Evolutionary conservation across 495 filamentous ascomycete species (phyloP), one percentile per base, ranked within the genome.

Genomic region (Stereocaulon alpinum): DNA sequence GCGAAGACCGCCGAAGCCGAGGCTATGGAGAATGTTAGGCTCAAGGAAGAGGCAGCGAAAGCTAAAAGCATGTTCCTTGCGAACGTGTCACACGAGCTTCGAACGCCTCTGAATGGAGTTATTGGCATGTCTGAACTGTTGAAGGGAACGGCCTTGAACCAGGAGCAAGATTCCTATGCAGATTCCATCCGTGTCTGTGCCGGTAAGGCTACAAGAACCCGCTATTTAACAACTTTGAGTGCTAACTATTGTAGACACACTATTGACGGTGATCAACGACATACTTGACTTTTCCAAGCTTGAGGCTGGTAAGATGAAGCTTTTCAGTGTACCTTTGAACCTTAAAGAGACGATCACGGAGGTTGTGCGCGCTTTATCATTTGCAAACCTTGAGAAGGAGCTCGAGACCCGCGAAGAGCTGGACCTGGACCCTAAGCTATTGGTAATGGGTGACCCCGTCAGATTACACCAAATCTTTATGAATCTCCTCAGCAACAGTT

Each of bases 221-320:
- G 17, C 49, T 4, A 17, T 52, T 2, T 6, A 5, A 32, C 10
- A 30, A 18, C 12, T 4, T 52, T 52, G 10, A 12, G 47, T 44
- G 40, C 56, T 63, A 24, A 62, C 30, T 12, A 1, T 42, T 34
- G 22, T 22, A 63, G 89, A 95, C 67, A 86, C 92, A 9, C 74
- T 96, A 9, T 78, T 95, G n/a, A 91, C 87, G 0, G 86, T 96
- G 56, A 96, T 96, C 76, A 95, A 96, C 67, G 91, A 96, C 64
- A 91, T 96, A 24, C 76, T 96, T 2, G 91, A 96, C 70, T 95
- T 93, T 68, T 93, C 89, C 34, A 90, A 93, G 67, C 82, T 96
- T 67, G 91, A 96, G 69, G 91, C 91, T 17, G 91, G 91, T 66
- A 96, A 95, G 74, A 93, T 96, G 88, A 89, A 89, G 69, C 84